Conservation (phyloP, 2,329 filamentous ascomycete species). For the Hansfordia pulvinata region DNA sequence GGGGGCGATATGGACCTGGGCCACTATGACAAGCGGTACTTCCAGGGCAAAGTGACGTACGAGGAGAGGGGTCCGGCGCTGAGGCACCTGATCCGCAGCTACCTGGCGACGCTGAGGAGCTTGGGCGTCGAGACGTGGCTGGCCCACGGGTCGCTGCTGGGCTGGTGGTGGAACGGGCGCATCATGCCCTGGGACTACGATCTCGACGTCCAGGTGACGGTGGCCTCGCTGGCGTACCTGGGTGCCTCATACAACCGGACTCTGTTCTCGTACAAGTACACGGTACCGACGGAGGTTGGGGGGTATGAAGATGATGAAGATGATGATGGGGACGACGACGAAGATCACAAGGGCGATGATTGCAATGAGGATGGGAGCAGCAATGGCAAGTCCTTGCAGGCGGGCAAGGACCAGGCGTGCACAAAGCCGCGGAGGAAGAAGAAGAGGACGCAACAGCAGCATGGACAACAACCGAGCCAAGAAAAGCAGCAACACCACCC, state of each 20-base stretch:
- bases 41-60: slow-evolving; percentile 47
- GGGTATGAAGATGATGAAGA: no score
- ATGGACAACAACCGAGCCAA: no score
- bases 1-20: slow-evolving; percentile 44
- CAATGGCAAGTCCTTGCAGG: slow-evolving; percentile 16
- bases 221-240: slow-evolving; percentile 50
- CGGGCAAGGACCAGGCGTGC: slow-evolving; percentile 15
- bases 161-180: slow-evolving; percentile 79
- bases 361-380: slow-evolving; percentile 21
- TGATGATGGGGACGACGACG: no score
- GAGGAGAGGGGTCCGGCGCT: slow-evolving; percentile 53
- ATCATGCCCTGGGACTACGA: slow-evolving; percentile 80
- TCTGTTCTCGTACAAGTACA: slow-evolving; percentile 41
- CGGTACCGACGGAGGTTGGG: no score
- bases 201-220: slow-evolving; percentile 66
- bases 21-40: slow-evolving; percentile 67
- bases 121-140: slow-evolving; percentile 71
- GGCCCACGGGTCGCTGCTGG: slow-evolving; percentile 69
- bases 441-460: slow-evolving; percentile 1
- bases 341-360: no score
- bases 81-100: slow-evolving; percentile 58
- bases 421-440: slow-evolving; percentile 17
- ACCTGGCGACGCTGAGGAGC: slow-evolving; percentile 51
- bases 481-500: no score
- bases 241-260: slow-evolving; percentile 57